Conservation (phyloP, 805 yeast genomes). For the Candida nemodendra region DNA sequence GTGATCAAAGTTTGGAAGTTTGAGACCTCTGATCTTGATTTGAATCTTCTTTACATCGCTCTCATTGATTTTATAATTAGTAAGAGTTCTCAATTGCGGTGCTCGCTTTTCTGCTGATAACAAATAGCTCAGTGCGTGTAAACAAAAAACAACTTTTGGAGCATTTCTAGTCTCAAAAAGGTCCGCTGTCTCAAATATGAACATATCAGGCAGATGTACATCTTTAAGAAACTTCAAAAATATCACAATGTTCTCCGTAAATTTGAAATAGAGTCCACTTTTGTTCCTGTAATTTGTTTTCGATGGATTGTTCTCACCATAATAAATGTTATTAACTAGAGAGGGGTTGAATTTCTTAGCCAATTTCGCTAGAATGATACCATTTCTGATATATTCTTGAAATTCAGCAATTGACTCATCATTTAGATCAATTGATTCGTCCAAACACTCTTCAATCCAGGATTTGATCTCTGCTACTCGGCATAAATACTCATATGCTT, state of each 20-base stretch:
- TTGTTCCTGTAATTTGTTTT: slow-evolving; percentile 29
- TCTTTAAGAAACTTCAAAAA: slow-evolving; percentile 70
- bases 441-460: slow-evolving; percentile 44
- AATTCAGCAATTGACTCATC: slow-evolving; percentile 46
- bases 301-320: slow-evolving; percentile 36
- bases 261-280: slow-evolving; percentile 68
- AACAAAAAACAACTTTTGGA: slow-evolving; percentile 90
- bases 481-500: slow-evolving; percentile 48
- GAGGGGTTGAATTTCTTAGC: slow-evolving; percentile 71
- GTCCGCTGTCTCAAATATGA: slow-evolving; percentile 89
- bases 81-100: slow-evolving; percentile 60
- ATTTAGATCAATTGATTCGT: slow-evolving; percentile 23
- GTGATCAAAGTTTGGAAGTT: slow-evolving; percentile 72
- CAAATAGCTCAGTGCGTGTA: slow-evolving; percentile 83
- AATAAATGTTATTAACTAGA: slow-evolving; percentile 53
- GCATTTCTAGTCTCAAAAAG: slow-evolving; percentile 87
- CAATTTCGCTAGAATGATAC: slow-evolving; percentile 79
- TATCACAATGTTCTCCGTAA: slow-evolving; percentile 87
- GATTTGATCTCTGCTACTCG: slow-evolving; percentile 49
- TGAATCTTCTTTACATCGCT: slow-evolving; percentile 71
- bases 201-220: slow-evolving; percentile 80
- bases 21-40: slow-evolving; percentile 62
- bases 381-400: slow-evolving; percentile 72
- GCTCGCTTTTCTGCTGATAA: slow-evolving; percentile 57
- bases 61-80: slow-evolving; percentile 59